phyloP scores from a whole-genome alignment of 768 basidiomycete species.

The Leucosporidium yakuticum region DNA sequence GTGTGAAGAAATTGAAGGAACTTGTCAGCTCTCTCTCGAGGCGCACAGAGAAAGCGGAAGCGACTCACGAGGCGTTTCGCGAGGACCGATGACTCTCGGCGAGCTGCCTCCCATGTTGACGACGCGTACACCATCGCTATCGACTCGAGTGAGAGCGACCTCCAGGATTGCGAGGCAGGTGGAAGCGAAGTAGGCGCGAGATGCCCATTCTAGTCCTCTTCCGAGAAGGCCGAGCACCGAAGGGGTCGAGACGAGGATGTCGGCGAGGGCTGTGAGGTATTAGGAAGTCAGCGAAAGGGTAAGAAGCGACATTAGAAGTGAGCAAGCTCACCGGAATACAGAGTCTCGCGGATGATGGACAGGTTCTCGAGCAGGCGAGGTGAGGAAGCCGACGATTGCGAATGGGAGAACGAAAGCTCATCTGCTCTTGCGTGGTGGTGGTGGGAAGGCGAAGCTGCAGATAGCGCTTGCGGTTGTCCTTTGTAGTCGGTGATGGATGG shows the following conservation, averaged over 20 bases:
- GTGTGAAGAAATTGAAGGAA: no score
- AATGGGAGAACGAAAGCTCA: constrained; percentile 3
- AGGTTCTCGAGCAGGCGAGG: constrained; percentile 45
- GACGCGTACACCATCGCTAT: constrained; percentile 50
- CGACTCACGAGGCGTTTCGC: constrained; percentile 53
- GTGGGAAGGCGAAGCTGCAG: neutral
- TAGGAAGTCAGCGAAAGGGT: no score
- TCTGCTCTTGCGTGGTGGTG: neutral
- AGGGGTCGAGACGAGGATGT: constrained; percentile 56
- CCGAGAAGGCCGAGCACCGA: constrained; percentile 55
- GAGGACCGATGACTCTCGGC: constrained; percentile 54
- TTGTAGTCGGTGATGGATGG: neutral
- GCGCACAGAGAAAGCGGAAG: neutral
- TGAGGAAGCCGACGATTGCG: constrained; percentile 39
- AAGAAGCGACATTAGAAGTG: no score
- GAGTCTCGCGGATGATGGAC: constrained; percentile 74
- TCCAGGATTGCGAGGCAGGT: constrained; percentile 68
- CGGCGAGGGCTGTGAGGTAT: constrained; percentile 52
- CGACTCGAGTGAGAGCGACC: constrained; percentile 50
- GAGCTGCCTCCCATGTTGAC: constrained; percentile 54
- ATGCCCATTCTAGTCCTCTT: constrained; percentile 50
- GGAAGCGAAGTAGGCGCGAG: constrained; percentile 71
- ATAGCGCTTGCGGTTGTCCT: neutral
- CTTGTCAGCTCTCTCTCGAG: neutral
- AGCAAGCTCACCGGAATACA: constrained; percentile 54